phyloP scores from a whole-genome alignment of 2,329 filamentous ascomycete species.

The Nannizziopsis barbatae region DNA sequence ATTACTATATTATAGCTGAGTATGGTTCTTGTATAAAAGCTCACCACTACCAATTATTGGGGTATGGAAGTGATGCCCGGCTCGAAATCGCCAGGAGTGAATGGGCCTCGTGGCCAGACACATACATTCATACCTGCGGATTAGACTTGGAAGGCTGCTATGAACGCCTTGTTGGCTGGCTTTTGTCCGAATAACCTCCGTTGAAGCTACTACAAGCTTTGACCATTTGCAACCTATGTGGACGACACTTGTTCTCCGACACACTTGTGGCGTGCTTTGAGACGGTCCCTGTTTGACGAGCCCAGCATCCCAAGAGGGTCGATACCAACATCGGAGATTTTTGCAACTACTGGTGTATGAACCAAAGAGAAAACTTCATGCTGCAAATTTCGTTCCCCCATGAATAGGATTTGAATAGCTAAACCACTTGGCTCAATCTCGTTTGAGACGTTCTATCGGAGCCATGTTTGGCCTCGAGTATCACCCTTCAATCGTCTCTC shows the following conservation, averaged over 20 bases:
- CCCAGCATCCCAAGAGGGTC: neutral
- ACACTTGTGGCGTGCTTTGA: conserved; percentile 4
- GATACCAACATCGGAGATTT: neutral
- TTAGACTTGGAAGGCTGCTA: no score
- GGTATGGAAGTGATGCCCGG: no score
- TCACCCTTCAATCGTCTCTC: neutral
- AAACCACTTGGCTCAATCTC: neutral
- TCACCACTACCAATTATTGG: no score
- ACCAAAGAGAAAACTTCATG: neutral
- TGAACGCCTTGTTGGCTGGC: no score
- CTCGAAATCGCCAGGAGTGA: no score
- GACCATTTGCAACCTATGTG: no score
- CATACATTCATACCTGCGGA: no score
- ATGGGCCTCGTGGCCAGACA: no score
- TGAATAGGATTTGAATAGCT: neutral
- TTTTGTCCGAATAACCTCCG: no score
- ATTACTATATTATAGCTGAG: no score
- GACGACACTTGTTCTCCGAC: neutral
- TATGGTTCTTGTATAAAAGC: no score
- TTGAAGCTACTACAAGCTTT: no score
- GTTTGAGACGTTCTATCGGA: neutral
- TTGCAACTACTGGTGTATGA: conserved; percentile 8
- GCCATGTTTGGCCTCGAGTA: neutral
- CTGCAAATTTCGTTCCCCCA: neutral
- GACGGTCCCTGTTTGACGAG: conserved; percentile 7